Percentiles rank a stretch among this genome's conserved stretches.
Evolutionary conservation across 257 asterid genomes (phyloP).

Genomic region (Agastache rugosa): DNA sequence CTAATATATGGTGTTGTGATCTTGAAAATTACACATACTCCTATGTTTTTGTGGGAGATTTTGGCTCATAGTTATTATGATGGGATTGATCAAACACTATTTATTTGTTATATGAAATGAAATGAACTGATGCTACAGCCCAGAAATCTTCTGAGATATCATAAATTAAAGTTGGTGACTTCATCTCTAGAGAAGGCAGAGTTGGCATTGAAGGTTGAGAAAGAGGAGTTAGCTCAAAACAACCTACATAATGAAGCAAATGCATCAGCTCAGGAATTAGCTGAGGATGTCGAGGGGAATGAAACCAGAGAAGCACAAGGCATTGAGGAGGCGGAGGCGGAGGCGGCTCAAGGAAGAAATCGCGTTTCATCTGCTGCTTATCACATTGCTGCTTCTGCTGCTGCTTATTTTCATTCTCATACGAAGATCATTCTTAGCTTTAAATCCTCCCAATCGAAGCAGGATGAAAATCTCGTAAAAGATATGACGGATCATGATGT

Average conservation of each 20-base stretch:
- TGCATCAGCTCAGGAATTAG: conserved; percentile 15
- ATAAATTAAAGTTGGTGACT: conserved; percentile 57
- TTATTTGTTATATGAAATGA: conserved; percentile 8
- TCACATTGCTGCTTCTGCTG: conserved; percentile 88
- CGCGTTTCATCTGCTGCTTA: conserved; percentile 65
- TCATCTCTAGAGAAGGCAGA: conserved; percentile 80
- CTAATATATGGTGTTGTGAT: neutral
- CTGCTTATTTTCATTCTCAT: conserved; percentile 80
- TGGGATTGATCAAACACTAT: neutral
- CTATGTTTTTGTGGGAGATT: conserved; percentile 3
- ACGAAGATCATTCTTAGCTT: conserved; percentile 69
- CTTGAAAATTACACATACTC: neutral
- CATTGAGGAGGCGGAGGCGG: conserved; percentile 31
- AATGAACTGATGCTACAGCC: conserved; percentile 49
- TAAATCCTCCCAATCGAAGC: conserved; percentile 45
- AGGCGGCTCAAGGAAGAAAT: too few species aligned
- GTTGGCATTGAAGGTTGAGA: conserved; percentile 51
- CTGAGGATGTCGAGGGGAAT: conserved; percentile 32
- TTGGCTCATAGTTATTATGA: conserved; percentile 7
- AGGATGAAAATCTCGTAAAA: conserved; percentile 35
- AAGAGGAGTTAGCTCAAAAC: conserved; percentile 41
- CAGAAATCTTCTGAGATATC: conserved; percentile 58
- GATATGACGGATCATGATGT: conserved; percentile 5
- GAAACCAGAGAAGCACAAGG: conserved; percentile 29
- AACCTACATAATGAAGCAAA: conserved; percentile 38